Conservation (phyloP, 2,329 filamentous ascomycete genomes). For the Paecilomyces sp. region DNA sequence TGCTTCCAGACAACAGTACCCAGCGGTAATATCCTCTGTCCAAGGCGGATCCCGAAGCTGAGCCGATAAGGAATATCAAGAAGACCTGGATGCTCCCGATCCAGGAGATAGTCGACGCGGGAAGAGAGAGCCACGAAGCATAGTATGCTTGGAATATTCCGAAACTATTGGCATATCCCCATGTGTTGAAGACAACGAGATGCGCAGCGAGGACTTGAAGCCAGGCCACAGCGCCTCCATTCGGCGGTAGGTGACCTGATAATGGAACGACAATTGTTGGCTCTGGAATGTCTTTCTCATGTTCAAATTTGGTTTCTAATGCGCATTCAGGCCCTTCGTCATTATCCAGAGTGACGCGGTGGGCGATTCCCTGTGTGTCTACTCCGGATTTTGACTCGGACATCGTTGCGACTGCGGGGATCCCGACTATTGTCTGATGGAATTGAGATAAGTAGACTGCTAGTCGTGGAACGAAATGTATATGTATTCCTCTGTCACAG, state of each 20-base stretch:
- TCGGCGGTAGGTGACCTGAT: conserved; percentile 14
- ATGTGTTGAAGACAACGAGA: conserved; percentile 20
- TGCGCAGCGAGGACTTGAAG: conserved; percentile 22
- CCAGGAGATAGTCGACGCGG: conserved; percentile 37
- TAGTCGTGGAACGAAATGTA: too few species aligned
- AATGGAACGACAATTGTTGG: background rate
- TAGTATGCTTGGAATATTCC: conserved; percentile 43
- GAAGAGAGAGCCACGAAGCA: conserved; percentile 19
- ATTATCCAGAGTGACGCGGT: background rate
- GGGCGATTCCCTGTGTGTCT: background rate
- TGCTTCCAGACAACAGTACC: conserved; percentile 18
- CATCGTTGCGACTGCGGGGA: background rate
- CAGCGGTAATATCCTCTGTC: conserved; percentile 35
- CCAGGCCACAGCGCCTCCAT: conserved; percentile 25
- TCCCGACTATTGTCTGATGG: background rate
- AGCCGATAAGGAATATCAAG: conserved; percentile 37
- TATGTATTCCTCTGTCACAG: too few species aligned
- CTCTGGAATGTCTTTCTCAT: background rate
- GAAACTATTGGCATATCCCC: conserved; percentile 24
- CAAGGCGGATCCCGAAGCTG: conserved; percentile 33
- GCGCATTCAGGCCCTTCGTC: background rate
- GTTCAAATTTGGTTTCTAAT: background rate
- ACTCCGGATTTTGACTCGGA: background rate
- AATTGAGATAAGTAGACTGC: background rate
- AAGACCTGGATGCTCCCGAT: conserved; percentile 42